Conservation (phyloP, 1,139 yeast genomes). For the Candida gigantensis region DNA sequence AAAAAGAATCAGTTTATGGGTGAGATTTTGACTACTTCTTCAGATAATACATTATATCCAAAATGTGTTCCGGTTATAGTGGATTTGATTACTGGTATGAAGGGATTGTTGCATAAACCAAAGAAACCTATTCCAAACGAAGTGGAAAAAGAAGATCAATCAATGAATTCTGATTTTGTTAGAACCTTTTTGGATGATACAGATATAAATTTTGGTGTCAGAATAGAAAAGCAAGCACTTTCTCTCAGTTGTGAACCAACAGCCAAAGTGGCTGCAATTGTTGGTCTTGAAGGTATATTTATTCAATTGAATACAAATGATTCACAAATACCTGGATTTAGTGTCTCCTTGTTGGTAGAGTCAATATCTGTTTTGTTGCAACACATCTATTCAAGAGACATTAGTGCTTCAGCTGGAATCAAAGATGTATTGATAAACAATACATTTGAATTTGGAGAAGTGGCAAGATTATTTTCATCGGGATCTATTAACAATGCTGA, state of each 20-base stretch:
- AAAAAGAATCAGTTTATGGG: conserved; percentile 48
- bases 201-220: conserved; percentile 64
- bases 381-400: conserved; percentile 87
- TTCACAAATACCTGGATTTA: conserved; percentile 30
- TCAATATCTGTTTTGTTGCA: conserved; percentile 72
- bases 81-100: conserved; percentile 54
- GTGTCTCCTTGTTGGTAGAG: conserved; percentile 44
- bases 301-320: conserved; percentile 56
- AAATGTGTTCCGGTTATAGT: conserved; percentile 76
- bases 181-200: conserved; percentile 47
- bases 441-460: conserved; percentile 38
- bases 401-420: conserved; percentile 73
- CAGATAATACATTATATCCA: conserved; percentile 69
- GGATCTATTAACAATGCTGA: conserved; percentile 58
- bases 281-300: conserved; percentile 65
- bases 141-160: conserved; percentile 13
- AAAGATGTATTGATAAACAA: conserved; percentile 47
- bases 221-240: conserved; percentile 71
- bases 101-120: conserved; percentile 35
- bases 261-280: conserved; percentile 87
- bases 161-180: conserved; percentile 28
- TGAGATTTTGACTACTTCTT: conserved; percentile 66
- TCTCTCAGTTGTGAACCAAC: conserved; percentile 88
- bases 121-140: conserved; percentile 8
- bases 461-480: conserved; percentile 47